phyloP scores from a whole-genome alignment of 2,329 filamentous ascomycete genomes.

The Fusarium virguliforme region DNA sequence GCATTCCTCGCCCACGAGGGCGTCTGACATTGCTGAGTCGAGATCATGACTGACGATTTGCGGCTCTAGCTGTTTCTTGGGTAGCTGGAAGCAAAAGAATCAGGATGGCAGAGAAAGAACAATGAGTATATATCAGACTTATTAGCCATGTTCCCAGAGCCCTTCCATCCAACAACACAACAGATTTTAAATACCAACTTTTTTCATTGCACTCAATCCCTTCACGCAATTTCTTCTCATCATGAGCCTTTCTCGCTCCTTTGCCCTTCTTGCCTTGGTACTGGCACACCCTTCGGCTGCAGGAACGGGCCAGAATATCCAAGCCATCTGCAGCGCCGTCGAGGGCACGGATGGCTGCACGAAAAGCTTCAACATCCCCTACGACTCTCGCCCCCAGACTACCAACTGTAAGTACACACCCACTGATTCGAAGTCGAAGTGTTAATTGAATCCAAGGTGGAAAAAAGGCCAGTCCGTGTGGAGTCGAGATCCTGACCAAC shows the following conservation, averaged over 20 bases:
- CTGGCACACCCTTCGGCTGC: constrained; percentile 9
- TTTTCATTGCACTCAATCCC: background rate
- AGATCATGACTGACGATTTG: background rate
- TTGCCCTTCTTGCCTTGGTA: constrained; percentile 7
- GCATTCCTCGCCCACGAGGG: background rate
- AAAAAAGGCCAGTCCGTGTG: constrained; percentile 30
- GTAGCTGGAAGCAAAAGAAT: too few relatives aligned
- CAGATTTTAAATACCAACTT: background rate
- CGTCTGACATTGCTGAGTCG: background rate
- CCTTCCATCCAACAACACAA: background rate
- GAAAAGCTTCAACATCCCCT: constrained; percentile 24
- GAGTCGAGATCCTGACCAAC: constrained; percentile 32
- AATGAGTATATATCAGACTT: background rate
- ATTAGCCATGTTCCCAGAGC: background rate
- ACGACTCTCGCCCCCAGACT: constrained; percentile 30
- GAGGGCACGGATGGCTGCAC: constrained; percentile 38
- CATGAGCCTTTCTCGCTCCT: constrained; percentile 1
- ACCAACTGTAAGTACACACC: background rate
- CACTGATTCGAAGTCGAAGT: background rate
- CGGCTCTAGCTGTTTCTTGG: too few relatives aligned
- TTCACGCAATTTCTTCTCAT: background rate
- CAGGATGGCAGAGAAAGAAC: background rate
- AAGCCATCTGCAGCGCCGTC: constrained; percentile 29
- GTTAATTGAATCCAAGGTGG: background rate
- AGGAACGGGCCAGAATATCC: constrained; percentile 32